Evolutionary conservation across 306 rosid species (phyloP).

Genomic region (Styphnolobium japonicum): DNA sequence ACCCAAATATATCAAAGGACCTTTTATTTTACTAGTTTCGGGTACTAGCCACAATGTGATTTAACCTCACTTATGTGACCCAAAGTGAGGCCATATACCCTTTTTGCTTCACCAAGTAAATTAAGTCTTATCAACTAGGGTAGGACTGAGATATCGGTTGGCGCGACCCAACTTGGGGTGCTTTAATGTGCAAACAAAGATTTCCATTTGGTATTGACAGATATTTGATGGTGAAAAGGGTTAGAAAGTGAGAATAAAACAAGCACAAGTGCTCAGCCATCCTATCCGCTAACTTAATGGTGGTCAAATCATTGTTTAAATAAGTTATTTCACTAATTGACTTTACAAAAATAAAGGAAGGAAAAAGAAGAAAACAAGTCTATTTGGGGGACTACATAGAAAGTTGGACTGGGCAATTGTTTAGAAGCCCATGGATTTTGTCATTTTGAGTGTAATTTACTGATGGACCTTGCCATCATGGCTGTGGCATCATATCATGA

Average conservation of each 20-base stretch:
- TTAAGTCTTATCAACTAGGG: not conserved
- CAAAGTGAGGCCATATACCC: slow-evolving; percentile 10
- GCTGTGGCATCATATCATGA: too few relatives aligned
- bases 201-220: slow-evolving; percentile 14
- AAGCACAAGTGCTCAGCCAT: slow-evolving; percentile 29
- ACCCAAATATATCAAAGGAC: not conserved
- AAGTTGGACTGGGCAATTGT: not conserved
- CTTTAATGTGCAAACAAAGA: slow-evolving; percentile 26
- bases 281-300: slow-evolving; percentile 25
- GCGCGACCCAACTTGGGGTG: not conserved
- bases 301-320: slow-evolving; percentile 22
- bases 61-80: slow-evolving; percentile 33
- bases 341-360: not conserved
- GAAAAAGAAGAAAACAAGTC: not conserved
- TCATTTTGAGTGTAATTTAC: not conserved
- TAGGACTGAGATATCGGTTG: not conserved
- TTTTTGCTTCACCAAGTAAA: slow-evolving; percentile 4
- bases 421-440: not conserved
- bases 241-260: slow-evolving; percentile 12
- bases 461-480: too few relatives aligned
- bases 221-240: not conserved
- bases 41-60: slow-evolving; percentile 22
- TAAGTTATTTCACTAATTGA: slow-evolving; percentile 24
- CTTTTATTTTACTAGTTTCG: not conserved
- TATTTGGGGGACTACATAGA: not conserved